Conservation (phyloP, 768 basidiomycete species). For the Podaxis mareebaensis region DNA sequence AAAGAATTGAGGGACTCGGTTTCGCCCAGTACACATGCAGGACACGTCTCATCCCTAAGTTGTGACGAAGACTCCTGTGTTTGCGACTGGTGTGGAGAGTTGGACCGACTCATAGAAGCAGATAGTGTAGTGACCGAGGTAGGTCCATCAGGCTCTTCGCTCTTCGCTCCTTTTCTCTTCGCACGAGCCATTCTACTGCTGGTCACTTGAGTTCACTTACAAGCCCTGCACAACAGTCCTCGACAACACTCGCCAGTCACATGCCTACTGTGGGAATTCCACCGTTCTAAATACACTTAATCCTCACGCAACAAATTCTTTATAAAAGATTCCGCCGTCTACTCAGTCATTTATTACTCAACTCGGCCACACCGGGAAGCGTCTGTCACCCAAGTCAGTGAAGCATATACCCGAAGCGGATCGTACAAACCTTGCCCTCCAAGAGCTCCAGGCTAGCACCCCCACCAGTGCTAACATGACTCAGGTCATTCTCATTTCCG, state of each 20-base stretch:
- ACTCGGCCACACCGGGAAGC: conserved; percentile 88
- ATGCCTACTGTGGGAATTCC: conserved; percentile 11
- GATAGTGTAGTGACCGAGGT: neutral
- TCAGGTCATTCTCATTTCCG: conserved; percentile 82
- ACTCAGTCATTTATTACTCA: conserved; percentile 67
- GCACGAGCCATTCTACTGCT: conserved; percentile 9
- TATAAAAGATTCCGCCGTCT: neutral
- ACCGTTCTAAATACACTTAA: neutral
- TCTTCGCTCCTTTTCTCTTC: conserved; percentile 9
- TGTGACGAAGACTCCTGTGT: conserved; percentile 5
- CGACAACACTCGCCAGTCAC: neutral
- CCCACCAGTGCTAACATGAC: conserved; percentile 96
- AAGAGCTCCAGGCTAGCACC: conserved; percentile 93
- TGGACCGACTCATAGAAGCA: conserved; percentile 7
- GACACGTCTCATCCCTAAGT: conserved; percentile 18
- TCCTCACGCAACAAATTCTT: neutral
- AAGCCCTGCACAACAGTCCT: neutral
- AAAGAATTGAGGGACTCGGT: conserved; percentile 22
- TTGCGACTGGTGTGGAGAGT: conserved; percentile 2
- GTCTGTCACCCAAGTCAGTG: conserved; percentile 43
- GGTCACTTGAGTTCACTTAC: neutral
- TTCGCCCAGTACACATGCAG: conserved; percentile 16
- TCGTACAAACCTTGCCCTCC: conserved; percentile 83
- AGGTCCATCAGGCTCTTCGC: conserved; percentile 11
- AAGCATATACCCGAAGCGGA: neutral